These are phyloP conservation scores for Pseudogymnoascus sp. DNA, from an alignment of 2,329 filamentous ascomycete species.

Conservation along the genomic window DNA sequence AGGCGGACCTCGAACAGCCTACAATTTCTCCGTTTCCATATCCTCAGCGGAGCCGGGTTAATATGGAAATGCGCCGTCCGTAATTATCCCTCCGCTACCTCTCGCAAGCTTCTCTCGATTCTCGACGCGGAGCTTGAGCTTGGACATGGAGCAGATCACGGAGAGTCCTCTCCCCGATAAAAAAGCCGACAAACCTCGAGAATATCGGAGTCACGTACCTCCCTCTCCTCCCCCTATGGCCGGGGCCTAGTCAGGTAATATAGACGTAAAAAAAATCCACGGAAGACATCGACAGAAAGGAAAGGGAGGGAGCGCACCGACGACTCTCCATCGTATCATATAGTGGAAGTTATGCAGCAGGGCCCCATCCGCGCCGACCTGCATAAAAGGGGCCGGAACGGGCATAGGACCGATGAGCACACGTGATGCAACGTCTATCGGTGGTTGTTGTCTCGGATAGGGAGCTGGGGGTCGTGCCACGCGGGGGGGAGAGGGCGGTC, in stretches of 20 bases:
- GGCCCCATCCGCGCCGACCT: background rate
- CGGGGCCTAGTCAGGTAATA: background rate
- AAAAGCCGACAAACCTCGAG: background rate
- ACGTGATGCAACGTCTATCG: background rate
- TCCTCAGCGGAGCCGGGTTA: background rate
- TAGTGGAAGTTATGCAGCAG: background rate
- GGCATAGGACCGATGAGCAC: background rate
- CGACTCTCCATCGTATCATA: background rate
- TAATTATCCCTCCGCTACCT: background rate
- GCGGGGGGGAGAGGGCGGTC: background rate
- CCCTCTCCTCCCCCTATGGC: background rate
- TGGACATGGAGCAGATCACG: background rate
- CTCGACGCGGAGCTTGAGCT: background rate
- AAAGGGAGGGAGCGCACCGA: background rate
- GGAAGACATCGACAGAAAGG: background rate
- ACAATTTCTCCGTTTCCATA: background rate
- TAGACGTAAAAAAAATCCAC: background rate
- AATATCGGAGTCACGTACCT: background rate
- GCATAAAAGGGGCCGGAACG: background rate
- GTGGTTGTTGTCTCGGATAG: background rate
- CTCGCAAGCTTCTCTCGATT: background rate
- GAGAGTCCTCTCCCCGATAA: background rate
- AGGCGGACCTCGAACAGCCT: background rate
- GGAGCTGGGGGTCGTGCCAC: background rate
- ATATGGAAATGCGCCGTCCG: background rate